Percentiles rank a stretch among this genome's conserved stretches.
phyloP scores from a whole-genome alignment of 1,139 yeast species.

The Nakaseomyces sp. region DNA sequence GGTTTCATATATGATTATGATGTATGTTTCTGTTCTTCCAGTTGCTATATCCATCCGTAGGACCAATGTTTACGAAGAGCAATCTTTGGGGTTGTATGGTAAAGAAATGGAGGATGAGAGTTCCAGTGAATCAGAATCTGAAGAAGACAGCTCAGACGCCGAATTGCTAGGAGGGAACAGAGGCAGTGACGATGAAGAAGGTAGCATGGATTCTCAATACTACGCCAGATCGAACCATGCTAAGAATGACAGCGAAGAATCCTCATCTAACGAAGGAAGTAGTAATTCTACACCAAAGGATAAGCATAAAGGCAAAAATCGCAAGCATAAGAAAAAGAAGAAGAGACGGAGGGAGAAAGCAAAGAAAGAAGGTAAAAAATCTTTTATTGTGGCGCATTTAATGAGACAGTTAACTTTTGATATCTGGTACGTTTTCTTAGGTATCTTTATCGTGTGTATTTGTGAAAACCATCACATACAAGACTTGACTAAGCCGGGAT shows the following conservation, averaged over 20 bases:
- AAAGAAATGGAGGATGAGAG: slow-evolving; percentile 28
- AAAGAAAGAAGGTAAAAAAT: slow-evolving; percentile 29
- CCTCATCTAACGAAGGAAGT: slow-evolving; percentile 8
- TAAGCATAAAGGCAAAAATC: slow-evolving; percentile 5
- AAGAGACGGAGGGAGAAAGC: slow-evolving; percentile 7
- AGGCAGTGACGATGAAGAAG: slow-evolving; percentile 10
- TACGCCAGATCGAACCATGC: not conserved
- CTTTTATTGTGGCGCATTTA: slow-evolving; percentile 79
- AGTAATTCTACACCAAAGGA: not conserved
- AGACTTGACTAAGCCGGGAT: slow-evolving; percentile 39
- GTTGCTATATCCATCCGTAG: slow-evolving; percentile 92
- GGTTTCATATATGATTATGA: slow-evolving; percentile 90
- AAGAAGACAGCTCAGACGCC: slow-evolving; percentile 29
- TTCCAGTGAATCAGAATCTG: slow-evolving; percentile 16
- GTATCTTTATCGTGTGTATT: slow-evolving; percentile 75
- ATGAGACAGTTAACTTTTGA: slow-evolving; percentile 89
- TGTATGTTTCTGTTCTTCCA: slow-evolving; percentile 95
- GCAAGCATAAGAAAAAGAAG: slow-evolving; percentile 3
- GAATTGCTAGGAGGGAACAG: slow-evolving; percentile 8
- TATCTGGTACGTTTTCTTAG: slow-evolving; percentile 86
- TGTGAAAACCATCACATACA: slow-evolving; percentile 64
- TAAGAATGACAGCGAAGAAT: slow-evolving; percentile 3
- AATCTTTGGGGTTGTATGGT: slow-evolving; percentile 76
- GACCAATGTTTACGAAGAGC: slow-evolving; percentile 96
- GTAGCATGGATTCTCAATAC: slow-evolving; percentile 10